Percentiles rank a stretch among this genome's conserved stretches.
phyloP scores from a whole-genome alignment of 1,139 yeast genomes.

The Torulaspora globosa region DNA sequence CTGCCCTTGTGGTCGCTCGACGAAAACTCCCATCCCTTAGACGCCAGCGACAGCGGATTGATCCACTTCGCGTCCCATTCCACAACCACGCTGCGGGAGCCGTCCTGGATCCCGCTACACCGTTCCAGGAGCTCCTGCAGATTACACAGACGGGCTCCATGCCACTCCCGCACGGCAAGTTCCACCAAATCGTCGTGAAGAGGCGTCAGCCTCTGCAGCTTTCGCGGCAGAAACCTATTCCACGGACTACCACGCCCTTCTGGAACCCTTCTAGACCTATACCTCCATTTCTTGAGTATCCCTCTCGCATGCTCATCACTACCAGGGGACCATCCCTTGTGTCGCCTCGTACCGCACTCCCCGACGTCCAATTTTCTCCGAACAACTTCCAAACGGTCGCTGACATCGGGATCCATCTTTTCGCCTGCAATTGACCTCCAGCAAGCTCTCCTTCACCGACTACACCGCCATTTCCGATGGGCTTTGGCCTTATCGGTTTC shows the following conservation, averaged over 20 bases:
- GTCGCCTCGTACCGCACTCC: not conserved
- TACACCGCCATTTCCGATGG: not conserved
- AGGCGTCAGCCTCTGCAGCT: conserved; percentile 5
- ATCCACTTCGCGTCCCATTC: conserved; percentile 22
- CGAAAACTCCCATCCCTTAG: conserved; percentile 22
- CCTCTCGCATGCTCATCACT: not conserved
- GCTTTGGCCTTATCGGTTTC: not conserved
- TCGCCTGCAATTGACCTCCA: not conserved
- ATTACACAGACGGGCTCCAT: conserved; percentile 14
- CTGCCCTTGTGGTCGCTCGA: conserved; percentile 3
- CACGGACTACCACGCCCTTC: not conserved
- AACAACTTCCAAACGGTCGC: conserved; percentile 4
- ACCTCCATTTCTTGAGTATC: conserved; percentile 14
- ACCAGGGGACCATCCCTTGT: not conserved
- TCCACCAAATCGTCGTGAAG: conserved; percentile 15
- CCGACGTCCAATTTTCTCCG: conserved; percentile 5
- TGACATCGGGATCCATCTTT: conserved; percentile 2
- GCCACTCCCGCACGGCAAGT: conserved; percentile 5
- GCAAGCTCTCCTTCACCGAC: not conserved
- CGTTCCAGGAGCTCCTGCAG: conserved; percentile 12
- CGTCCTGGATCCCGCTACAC: conserved; percentile 10
- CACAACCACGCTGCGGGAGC: conserved; percentile 10
- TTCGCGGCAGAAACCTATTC: conserved; percentile 5
- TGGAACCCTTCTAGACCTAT: conserved; percentile 5
- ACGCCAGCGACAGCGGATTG: conserved; percentile 21